A percentile compares a stretch with the other conserved stretches of the same genome.
Evolutionary conservation across 306 rosid genomes (phyloP).

Genomic region (Trifolium pratense): DNA sequence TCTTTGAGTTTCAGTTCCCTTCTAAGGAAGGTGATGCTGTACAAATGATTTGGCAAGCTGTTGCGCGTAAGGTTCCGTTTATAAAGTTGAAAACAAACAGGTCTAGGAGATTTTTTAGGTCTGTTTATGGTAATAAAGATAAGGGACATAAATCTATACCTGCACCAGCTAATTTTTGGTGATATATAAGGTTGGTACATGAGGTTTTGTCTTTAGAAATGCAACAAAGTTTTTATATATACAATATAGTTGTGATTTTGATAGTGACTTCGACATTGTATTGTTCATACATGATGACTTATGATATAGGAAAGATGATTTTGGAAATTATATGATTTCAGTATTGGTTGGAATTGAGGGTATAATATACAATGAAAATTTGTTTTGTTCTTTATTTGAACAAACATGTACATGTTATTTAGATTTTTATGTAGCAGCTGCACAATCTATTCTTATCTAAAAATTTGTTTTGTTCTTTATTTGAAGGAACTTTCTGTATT

Average conservation of each 20-base stretch:
- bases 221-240: conserved; percentile 28
- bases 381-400: conserved; percentile 3
- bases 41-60: conserved; percentile 90
- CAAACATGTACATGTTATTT: not conserved
- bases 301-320: conserved; percentile 13
- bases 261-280: conserved; percentile 34
- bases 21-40: conserved; percentile 76
- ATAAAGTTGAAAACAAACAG: conserved; percentile 59
- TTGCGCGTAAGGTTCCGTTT: conserved; percentile 67
- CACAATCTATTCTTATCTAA: not conserved
- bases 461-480: not conserved
- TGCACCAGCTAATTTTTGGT: conserved; percentile 59
- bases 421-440: not conserved
- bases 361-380: conserved; percentile 3
- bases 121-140: conserved; percentile 32
- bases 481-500: not conserved
- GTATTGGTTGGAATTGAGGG: conserved; percentile 10
- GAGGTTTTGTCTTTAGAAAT: conserved; percentile 39
- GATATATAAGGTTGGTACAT: conserved; percentile 12
- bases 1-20: conserved; percentile 75
- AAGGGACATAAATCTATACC: conserved; percentile 41
- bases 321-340: conserved; percentile 10
- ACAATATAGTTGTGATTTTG: conserved; percentile 22
- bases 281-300: not conserved
- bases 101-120: conserved; percentile 57